Evolutionary conservation across 2,329 filamentous ascomycete species (phyloP).

Genomic region (Paecilomyces niveus): DNA sequence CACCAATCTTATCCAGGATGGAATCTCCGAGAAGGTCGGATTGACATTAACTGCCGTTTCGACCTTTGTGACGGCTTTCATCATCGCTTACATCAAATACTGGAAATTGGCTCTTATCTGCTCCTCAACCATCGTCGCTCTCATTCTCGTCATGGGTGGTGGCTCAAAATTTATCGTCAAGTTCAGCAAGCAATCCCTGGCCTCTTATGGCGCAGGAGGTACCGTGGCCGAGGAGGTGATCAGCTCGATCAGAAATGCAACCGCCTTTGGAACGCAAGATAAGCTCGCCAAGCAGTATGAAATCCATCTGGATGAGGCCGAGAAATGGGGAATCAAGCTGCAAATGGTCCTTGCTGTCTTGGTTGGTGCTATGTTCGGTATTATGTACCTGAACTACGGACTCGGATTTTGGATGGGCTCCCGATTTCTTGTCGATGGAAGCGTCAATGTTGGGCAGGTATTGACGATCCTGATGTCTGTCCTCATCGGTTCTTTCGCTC

Average conservation of each 20-base stretch:
- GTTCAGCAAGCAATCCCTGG: slow-evolving; percentile 69
- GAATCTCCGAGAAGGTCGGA: slow-evolving; percentile 82
- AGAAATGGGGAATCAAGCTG: slow-evolving; percentile 67
- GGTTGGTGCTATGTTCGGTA: slow-evolving; percentile 74
- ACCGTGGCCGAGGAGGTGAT: slow-evolving; percentile 91
- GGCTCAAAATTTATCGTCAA: slow-evolving; percentile 70
- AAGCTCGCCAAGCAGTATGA: slow-evolving; percentile 87
- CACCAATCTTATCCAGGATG: slow-evolving; percentile 87
- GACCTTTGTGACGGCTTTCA: slow-evolving; percentile 79
- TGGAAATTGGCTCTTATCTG: slow-evolving; percentile 93
- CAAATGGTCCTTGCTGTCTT: slow-evolving; percentile 69
- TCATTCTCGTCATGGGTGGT: slow-evolving; percentile 68
- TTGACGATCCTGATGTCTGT: slow-evolving; percentile 83
- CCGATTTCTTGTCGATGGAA: slow-evolving; percentile 60
- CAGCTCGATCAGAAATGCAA: slow-evolving; percentile 84
- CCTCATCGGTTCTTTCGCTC: slow-evolving; percentile 86
- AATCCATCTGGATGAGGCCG: slow-evolving; percentile 62
- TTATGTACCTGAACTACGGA: slow-evolving; percentile 81
- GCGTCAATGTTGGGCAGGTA: slow-evolving; percentile 61
- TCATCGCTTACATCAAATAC: slow-evolving; percentile 84
- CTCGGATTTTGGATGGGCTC: slow-evolving; percentile 85
- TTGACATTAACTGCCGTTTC: slow-evolving; percentile 69
- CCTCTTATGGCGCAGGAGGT: slow-evolving; percentile 76
- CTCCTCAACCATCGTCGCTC: slow-evolving; percentile 69
- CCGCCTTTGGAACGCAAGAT: slow-evolving; percentile 88